Conservation (phyloP, 805 yeast species). For the Ogataea pignaliae region DNA sequence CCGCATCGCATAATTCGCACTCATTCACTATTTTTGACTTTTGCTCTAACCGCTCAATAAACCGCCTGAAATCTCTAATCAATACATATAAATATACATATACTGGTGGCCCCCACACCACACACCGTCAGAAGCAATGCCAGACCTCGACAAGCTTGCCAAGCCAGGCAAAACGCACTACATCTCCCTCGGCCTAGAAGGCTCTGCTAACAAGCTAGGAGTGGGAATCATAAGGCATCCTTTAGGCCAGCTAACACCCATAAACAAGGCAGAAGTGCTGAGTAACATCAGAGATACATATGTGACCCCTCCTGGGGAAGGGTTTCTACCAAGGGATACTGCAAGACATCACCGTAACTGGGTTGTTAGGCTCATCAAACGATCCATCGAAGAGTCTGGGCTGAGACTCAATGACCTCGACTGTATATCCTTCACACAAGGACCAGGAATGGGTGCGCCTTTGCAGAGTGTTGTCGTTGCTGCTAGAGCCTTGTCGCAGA, state of each 20-base stretch:
- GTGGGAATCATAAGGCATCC: constrained; percentile 85
- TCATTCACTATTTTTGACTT: too few species aligned
- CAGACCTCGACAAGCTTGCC: constrained; percentile 37
- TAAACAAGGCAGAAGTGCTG: constrained; percentile 68
- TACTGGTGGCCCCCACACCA: too few species aligned
- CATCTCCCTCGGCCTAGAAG: constrained; percentile 88
- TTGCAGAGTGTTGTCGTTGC: constrained; percentile 88
- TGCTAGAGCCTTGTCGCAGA: constrained; percentile 76
- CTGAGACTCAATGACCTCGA: constrained; percentile 51
- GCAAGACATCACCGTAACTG: constrained; percentile 96
- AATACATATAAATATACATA: too few species aligned
- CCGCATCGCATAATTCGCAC: too few species aligned
- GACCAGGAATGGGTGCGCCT: constrained; percentile 99
- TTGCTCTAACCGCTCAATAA: too few species aligned
- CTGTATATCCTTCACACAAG: constrained; percentile 91
- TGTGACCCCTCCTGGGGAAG: constrained; percentile 96
- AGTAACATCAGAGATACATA: constrained; percentile 95
- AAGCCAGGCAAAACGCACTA: constrained; percentile 44
- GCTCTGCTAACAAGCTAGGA: constrained; percentile 95
- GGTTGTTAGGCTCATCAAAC: constrained; percentile 74
- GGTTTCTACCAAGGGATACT: constrained; percentile 92
- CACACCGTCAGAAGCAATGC: too few species aligned
- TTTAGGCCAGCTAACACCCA: constrained; percentile 48
- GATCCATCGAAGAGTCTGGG: constrained; percentile 59
- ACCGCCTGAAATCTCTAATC: too few species aligned